Percentiles rank a stretch among this genome's conserved stretches.
Evolutionary conservation across 2,329 filamentous ascomycete genomes (phyloP).

Genomic region (Cercospora sp.): DNA sequence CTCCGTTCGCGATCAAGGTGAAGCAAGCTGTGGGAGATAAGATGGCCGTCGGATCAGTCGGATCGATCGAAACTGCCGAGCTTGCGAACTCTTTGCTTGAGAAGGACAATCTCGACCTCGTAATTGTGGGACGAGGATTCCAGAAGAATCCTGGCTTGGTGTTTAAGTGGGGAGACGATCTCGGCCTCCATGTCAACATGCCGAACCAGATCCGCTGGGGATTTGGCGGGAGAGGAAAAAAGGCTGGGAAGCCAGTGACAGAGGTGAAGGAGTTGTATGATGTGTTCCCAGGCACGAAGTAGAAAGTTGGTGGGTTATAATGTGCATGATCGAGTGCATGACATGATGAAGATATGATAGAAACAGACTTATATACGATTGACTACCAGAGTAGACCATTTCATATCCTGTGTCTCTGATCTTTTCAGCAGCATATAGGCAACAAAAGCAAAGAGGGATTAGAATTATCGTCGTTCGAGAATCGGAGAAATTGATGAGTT

Average conservation of each 20-base stretch:
- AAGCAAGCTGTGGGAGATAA: slow-evolving; percentile 72
- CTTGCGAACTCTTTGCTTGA: slow-evolving; percentile 64
- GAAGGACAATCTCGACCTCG: slow-evolving; percentile 60
- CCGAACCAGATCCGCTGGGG: slow-evolving; percentile 70
- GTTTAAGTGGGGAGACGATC: slow-evolving; percentile 68
- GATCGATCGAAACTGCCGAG: slow-evolving; percentile 68
- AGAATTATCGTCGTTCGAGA: neutral
- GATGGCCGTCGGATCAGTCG: slow-evolving; percentile 72
- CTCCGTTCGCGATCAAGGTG: slow-evolving; percentile 68
- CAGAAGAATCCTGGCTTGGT: slow-evolving; percentile 59
- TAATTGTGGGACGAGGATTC: slow-evolving; percentile 73
- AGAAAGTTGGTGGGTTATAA: neutral
- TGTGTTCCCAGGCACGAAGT: slow-evolving; percentile 5
- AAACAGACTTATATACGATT: neutral
- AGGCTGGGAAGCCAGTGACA: slow-evolving; percentile 31
- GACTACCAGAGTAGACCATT: neutral
- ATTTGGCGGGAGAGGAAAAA: slow-evolving; percentile 51
- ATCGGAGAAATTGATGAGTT: neutral
- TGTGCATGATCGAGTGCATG: neutral
- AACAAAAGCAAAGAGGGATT: neutral
- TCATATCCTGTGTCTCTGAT: neutral
- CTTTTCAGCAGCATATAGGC: neutral
- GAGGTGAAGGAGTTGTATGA: slow-evolving; percentile 20
- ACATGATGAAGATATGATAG: neutral
- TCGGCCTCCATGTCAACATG: slow-evolving; percentile 70